Base-by-base conservation (phyloP, 345 rosid genomes). In the Rhodomyrtus tomentosa region DNA sequence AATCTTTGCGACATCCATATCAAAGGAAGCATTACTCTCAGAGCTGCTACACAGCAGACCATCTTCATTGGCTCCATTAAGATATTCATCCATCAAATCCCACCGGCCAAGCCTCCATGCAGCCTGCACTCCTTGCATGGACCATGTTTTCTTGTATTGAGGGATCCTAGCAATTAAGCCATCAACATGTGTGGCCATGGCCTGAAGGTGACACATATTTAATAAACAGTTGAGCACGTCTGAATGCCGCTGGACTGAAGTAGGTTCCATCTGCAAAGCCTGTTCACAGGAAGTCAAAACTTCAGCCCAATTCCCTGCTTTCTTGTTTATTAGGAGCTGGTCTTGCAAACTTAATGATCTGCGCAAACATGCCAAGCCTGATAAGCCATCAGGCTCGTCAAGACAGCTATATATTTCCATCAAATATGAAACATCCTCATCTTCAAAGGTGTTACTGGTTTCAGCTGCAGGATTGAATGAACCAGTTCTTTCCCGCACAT, bases 51-150 rank as follows among this genome's bases (percentile, higher is more conserved):
- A 95, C 84, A 94, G 90, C 72, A 89, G 89, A 90, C 95, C 99
- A 82, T 94, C 98, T 87, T 88, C 92, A 88, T 92, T 93, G 84
- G 98, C 97, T 85, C 95, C 98, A 86, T 89, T 87, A 84, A 96
- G 95, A 92, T 96, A 96, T 90, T 96, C 98, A 87, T 93, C 92
- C 99, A 96, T 95, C 93, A 96, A 90, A 88, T 94, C 96, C 99
- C 99, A 96, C 86, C 93, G 92, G 84, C 98, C 95, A 83, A 96
- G 98, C 87, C 99, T 95, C 99, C 99, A 96, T 72, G 99, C 99
- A 82, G 98, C 98, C 92, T 96, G 99, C 88, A 95, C 94, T 84
- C 99, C 99, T 90, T 95, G 99, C 95, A 96, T 96, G 89, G 97
- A 93, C 99, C 99, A 95, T 81, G 98, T 96, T 93, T 96, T 95